Percentiles rank a stretch among this genome's conserved stretches.
These are phyloP conservation scores for Blastocystis hominis DNA, from an alignment of 352 stramenopile species.

Conservation along the genomic window DNA sequence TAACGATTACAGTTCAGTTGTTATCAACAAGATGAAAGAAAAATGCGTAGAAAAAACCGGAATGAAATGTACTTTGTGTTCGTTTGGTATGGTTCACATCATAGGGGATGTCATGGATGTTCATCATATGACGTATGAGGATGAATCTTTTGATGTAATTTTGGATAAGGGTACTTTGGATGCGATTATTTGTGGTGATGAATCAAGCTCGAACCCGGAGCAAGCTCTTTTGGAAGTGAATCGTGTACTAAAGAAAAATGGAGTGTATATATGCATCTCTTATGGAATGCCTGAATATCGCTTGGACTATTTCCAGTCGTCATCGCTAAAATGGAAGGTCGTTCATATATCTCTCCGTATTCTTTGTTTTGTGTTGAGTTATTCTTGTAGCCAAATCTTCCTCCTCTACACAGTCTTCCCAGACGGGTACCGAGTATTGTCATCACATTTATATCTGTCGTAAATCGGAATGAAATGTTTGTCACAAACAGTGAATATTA, in stretches of 20 bases:
- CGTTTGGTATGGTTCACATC: not conserved
- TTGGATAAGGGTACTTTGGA: constrained; percentile 56
- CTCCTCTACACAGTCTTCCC: constrained; percentile 10
- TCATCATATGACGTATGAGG: constrained; percentile 46
- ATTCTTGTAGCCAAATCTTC: not conserved
- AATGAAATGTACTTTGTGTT: constrained; percentile 31
- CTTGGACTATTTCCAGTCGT: constrained; percentile 48
- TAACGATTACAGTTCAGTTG: constrained; percentile 23
- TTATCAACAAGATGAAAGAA: constrained; percentile 53
- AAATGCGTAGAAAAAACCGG: constrained; percentile 31
- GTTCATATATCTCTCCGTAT: constrained; percentile 17
- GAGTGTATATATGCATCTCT: constrained; percentile 28
- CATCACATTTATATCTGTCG: constrained; percentile 53
- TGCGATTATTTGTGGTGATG: constrained; percentile 53
- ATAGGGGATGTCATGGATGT: constrained; percentile 56
- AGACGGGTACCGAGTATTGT: constrained; percentile 25
- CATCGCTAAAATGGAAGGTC: not conserved
- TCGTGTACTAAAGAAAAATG: constrained; percentile 28
- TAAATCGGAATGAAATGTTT: constrained; percentile 36
- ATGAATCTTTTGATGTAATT: constrained; percentile 42
- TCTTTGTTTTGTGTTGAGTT: not conserved
- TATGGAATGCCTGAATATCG: constrained; percentile 56
- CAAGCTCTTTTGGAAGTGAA: constrained; percentile 31
- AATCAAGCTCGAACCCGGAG: not conserved
- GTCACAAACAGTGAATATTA: constrained; percentile 14